Base-by-base conservation (phyloP, 129 eudicot species). In the Helianthus tuberosus region DNA sequence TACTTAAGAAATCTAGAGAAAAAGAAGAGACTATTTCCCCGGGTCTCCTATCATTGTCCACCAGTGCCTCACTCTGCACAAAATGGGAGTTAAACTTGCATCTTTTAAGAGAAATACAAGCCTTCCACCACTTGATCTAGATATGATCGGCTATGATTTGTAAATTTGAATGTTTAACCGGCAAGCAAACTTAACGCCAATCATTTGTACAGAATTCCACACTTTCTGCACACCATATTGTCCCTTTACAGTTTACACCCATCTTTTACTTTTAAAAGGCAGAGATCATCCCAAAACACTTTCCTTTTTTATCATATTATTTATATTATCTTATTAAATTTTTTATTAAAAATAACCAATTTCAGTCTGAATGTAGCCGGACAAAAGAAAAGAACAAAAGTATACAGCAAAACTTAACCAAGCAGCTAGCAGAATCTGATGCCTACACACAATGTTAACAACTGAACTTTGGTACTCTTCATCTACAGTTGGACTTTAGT, bases 301-400 rank as follows among this genome's bases (percentile, higher is more conserved):
- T 39, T 43, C 23, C 64, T 50, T 27, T 48, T 17, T 59, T 57
- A 43, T 59, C n/a, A 36, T 74, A 14, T 9, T 64, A 63, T 2
- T 52, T 10, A 11, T 32, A 52, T 16, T 17, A 25, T 3, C 38
- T 44, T 14, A 23, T 44, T 4, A 8, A n/a, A 1, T 44, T 11
- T 8, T 43, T 43, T 7, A 8, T 43, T 23, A 1, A n/a, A 17
- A 49, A n/a, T 0, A 10, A 64, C 8, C 8, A 3, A 39, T 39
- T 38, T 38, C 14, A 64, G 50, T 64, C 49, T 64, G 69, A 38
- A 60, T 17, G 8, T 55, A 55, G 66, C 13, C 43, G 62, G 79
- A 65, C 63, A 64, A 74, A 64, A 74, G 79, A 64, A 74, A 64
- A 64, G 79, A 74, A 74, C 72, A 64, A 74, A 50, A 74, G 69